Evolutionary conservation across 1,284 basidiomycete species (phyloP), one percentile per base, ranked within the genome.

Genomic region (Sporisorium exsertum): DNA sequence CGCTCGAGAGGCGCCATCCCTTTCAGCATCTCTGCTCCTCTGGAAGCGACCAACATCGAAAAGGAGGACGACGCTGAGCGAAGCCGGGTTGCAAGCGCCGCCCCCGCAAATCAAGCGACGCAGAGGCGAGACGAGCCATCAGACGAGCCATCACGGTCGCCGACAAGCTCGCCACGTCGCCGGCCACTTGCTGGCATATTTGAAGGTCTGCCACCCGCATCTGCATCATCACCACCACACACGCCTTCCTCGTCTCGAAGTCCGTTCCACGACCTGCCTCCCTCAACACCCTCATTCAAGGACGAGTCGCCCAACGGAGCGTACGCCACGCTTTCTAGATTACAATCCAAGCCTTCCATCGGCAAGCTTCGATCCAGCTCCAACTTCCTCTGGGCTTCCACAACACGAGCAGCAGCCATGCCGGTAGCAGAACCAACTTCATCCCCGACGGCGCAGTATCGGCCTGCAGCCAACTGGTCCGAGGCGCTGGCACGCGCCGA

Each of bases 391-490:
- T 72, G 65, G 62, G 49, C 69, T 6, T 58, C 65, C 5, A 50
- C 61, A 5, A 29, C 40, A 29, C 33, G n/a, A 3, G n/a, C 24
- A 50, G 6, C 63, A 53, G 9, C 7, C 26, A 50, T 26, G 53
- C n/a, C 40, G n/a, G 40, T 43, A 13, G 40, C 40, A 3, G 22
- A 26, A 15, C 26, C 18, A 3, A 57, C 12, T 43, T n/a, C 45
- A 0, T 64, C 55, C 5, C 40, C 66, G 15, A n/a, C 47, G 15
- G 24, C 72, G 20, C 53, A 54, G 27, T 26, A 33, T 37, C 58
- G 70, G 40, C 56, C 74, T 9, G 58, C 75, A 46, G 66, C 88
- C 87, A 43, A 84, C 82, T 66, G 86, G 69, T 61, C 56, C 33
- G 67, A 77, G 51, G 60, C 65, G 26, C 45, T 77, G 5, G 72